Base-by-base conservation (phyloP, 2,329 filamentous ascomycete species). In the Cordyceps cateniannulata region DNA sequence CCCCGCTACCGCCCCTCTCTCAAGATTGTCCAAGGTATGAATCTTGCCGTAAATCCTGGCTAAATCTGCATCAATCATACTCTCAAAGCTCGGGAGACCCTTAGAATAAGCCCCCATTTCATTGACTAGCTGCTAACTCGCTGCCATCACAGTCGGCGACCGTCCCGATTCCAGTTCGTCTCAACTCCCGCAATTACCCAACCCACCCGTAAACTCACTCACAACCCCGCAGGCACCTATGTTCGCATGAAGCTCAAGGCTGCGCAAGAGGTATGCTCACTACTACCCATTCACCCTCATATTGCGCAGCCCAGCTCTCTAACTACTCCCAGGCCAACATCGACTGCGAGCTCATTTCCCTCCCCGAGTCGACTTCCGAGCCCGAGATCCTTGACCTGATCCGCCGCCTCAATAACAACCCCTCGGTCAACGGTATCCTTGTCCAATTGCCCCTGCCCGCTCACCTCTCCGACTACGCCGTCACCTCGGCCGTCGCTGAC, bases 191-290 rank as follows among this genome's bases (percentile, higher is more conserved):
- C 45, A 47, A 29, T 32, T 32, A 48, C 48, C 38, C 25, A 40
- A 66, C 62, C 42, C 60, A 60, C 40, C 66, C 63, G 62, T 67
- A 71, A 69, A 73, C 70, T 74, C 69, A 73, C 70, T 74, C 68
- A 73, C 22, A 53, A 62, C 62, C 61, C 38, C 70, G 20, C n/a
- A 93, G 90, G 88, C 71, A 98, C 93, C 57, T 99, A 99, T 89
- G 93, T 99, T 77, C 93, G 93, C 78, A 99, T 99, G 95, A 99
- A 99, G 81, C 80, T 97, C 71, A 99, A 97, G 83, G 95, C 95
- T 66, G 95, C 95, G 62, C 81, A 90, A 73, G 95, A 98, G 83
- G 90, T 92, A 79, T 68, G 77, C 42, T 24, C 14, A 27, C 25
- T 24, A 10, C 58, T 24, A 54, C 5, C 10, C 7, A 38, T 3